Evolutionary conservation across 1,139 yeast genomes (phyloP).

Genomic region (Kluyveromyces sp.): DNA sequence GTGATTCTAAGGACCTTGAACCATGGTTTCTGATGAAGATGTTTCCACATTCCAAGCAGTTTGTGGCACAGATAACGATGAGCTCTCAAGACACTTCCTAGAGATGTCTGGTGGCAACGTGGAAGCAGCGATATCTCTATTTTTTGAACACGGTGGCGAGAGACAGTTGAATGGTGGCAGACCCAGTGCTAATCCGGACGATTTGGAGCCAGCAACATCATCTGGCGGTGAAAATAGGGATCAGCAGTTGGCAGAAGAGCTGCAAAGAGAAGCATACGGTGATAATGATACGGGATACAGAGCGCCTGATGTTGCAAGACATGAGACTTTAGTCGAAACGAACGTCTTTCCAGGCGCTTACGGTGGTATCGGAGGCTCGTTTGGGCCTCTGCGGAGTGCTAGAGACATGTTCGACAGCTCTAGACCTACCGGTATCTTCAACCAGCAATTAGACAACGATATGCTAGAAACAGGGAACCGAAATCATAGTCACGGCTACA

Average conservation of each 20-base stretch:
- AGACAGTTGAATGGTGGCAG: constrained; percentile 15
- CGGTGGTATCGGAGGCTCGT: constrained; percentile 35
- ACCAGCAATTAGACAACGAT: constrained; percentile 37
- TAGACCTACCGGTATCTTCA: constrained; percentile 43
- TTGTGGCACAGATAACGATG: constrained; percentile 66
- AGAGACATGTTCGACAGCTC: constrained; percentile 36
- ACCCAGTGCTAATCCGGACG: constrained; percentile 8
- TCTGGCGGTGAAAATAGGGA: constrained; percentile 35
- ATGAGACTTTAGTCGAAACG: constrained; percentile 64
- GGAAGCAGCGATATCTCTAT: constrained; percentile 80
- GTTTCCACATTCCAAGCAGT: constrained; percentile 76
- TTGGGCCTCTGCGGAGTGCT: constrained; percentile 24
- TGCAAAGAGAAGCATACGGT: constrained; percentile 60
- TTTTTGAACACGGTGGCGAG: constrained; percentile 61
- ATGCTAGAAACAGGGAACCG: not conserved
- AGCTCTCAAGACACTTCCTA: constrained; percentile 68
- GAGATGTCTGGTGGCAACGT: constrained; percentile 74
- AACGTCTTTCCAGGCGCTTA: constrained; percentile 32
- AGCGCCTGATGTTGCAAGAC: constrained; percentile 71
- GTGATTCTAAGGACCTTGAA: not conserved
- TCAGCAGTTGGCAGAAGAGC: constrained; percentile 52
- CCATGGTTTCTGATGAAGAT: constrained; percentile 38
- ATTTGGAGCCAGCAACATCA: constrained; percentile 11
- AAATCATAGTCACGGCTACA: constrained; percentile 14
- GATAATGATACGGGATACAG: constrained; percentile 52